phyloP scores from a whole-genome alignment of 225 moss, liverwort and hornwort species.

The Straminergon stramineum region DNA sequence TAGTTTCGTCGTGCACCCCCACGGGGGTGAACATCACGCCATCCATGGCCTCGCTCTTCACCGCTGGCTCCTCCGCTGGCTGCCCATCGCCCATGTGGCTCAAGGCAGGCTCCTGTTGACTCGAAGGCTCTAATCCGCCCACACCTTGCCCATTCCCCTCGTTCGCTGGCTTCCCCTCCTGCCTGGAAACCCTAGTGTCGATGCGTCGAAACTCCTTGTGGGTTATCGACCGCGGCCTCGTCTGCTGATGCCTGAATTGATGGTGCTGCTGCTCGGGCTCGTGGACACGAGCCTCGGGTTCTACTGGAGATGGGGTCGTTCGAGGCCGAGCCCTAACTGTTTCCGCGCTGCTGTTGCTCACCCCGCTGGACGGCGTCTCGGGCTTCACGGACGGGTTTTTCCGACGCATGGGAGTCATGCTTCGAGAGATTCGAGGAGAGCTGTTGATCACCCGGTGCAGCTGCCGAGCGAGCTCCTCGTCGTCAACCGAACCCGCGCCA shows the following conservation, averaged over 20 bases:
- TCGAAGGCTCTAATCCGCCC: not conserved
- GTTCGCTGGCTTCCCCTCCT: slow-evolving; percentile 28
- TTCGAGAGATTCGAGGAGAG: slow-evolving; percentile 81
- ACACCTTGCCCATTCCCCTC: slow-evolving; percentile 6
- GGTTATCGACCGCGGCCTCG: slow-evolving; percentile 57
- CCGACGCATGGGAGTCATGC: slow-evolving; percentile 53
- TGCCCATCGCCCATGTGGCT: not conserved
- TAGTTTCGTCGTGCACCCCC: slow-evolving; percentile 30
- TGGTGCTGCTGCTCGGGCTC: slow-evolving; percentile 17
- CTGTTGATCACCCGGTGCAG: slow-evolving; percentile 90
- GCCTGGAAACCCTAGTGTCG: slow-evolving; percentile 49
- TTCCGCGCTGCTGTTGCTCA: slow-evolving; percentile 53
- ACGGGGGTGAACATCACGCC: slow-evolving; percentile 13
- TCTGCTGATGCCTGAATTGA: slow-evolving; percentile 53
- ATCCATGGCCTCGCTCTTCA: slow-evolving; percentile 27
- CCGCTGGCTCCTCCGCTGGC: slow-evolving; percentile 7
- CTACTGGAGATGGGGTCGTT: slow-evolving; percentile 18
- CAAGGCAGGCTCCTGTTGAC: slow-evolving; percentile 1
- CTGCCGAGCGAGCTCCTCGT: slow-evolving; percentile 87
- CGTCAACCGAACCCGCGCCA: slow-evolving; percentile 43
- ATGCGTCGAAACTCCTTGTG: slow-evolving; percentile 67
- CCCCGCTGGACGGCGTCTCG: slow-evolving; percentile 38
- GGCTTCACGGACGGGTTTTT: slow-evolving; percentile 39
- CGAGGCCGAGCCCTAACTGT: slow-evolving; percentile 50
- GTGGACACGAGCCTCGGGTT: slow-evolving; percentile 20